Evolutionary conservation across 306 rosid species (phyloP), one percentile per base, ranked within the genome.

Genomic region (Abrus pulchellus): DNA sequence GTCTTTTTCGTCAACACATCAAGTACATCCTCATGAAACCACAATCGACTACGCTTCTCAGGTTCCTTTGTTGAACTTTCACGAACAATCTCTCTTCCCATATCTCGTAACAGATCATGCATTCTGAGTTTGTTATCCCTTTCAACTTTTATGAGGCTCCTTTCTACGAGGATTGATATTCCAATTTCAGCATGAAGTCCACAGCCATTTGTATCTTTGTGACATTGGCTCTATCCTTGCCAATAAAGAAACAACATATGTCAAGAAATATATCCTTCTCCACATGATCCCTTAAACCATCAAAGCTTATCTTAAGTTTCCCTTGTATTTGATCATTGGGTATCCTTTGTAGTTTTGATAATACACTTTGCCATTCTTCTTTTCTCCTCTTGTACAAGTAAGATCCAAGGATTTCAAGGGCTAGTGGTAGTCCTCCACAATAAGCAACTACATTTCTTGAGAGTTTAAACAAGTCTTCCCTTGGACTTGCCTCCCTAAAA

Each of bases 181-280:
- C 85, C 83, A 38, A 40, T 85, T 36, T 30, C 30, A 41, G 88
- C 77, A 76, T 6, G 28, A 1, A 82, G 40, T 0, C 78, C 85
- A 75, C 86, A 87, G 0, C 83, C 88, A 41, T 84, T 73, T 1
- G 13, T 33, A 82, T 55, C 28, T 75, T 5, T 0, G 41, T 73
- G 7, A 85, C 89, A 1, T 74, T 9, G 0, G 36, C 53, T 28
- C 5, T 56, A 0, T 83, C 48, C 77, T 73, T 74, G 1, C 88
- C 88, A 0, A 81, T 72, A 45, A 88, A 85, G 76, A 83, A 88
- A 65, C 86, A 83, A 11, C 83, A 75, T 28, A 88, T 59, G 49
- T 88, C 88, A 27, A 83, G 86, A 28, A 88, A 88, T 49, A 83
- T 83, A 29, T 81, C 85, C 49, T 61, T 79, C 2, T 41, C 28